Evolutionary conservation across 768 basidiomycete genomes (phyloP).

Genomic region (Pulveroboletus ravenelii): DNA sequence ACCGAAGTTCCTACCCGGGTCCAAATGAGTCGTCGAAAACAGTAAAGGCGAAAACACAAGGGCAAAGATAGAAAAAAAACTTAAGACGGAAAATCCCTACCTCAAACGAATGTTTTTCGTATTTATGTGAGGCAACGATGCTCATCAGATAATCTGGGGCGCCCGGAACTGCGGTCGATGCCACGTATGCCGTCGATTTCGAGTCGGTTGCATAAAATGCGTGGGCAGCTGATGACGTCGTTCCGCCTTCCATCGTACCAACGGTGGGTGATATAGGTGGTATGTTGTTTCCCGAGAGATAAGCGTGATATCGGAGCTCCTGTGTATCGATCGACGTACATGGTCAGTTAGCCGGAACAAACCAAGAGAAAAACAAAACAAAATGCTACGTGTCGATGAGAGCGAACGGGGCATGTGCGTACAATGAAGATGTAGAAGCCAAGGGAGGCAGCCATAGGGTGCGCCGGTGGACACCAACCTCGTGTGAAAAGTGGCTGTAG

Average conservation of each 20-base stretch:
- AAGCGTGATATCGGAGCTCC: slow-evolving; percentile 44
- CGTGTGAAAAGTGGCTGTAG: slow-evolving; percentile 36
- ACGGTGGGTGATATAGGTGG: slow-evolving; percentile 3
- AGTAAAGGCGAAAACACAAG: background rate
- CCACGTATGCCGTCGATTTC: slow-evolving; percentile 19
- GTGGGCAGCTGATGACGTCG: background rate
- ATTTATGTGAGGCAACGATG: slow-evolving; percentile 36
- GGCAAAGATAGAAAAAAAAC: too few species aligned
- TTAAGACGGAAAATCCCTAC: slow-evolving; percentile 22
- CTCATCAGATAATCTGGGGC: slow-evolving; percentile 33
- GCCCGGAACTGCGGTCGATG: slow-evolving; percentile 5
- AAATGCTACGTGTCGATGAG: background rate
- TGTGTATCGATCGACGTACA: slow-evolving; percentile 20
- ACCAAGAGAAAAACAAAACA: slow-evolving; percentile 2
- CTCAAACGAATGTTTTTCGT: slow-evolving; percentile 46
- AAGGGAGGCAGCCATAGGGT: background rate
- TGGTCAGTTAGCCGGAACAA: slow-evolving; percentile 11
- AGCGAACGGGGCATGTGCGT: background rate
- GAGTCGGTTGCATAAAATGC: slow-evolving; percentile 27
- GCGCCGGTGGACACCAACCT: slow-evolving; percentile 33
- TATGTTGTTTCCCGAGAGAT: slow-evolving; percentile 33
- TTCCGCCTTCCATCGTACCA: slow-evolving; percentile 1
- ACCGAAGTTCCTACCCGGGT: slow-evolving; percentile 44
- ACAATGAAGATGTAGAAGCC: background rate
- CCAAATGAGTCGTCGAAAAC: background rate